Evolutionary conservation across 2,329 filamentous ascomycete species (phyloP), one percentile per base, ranked within the genome.

Genomic region (Drechslerella dactyloides): DNA sequence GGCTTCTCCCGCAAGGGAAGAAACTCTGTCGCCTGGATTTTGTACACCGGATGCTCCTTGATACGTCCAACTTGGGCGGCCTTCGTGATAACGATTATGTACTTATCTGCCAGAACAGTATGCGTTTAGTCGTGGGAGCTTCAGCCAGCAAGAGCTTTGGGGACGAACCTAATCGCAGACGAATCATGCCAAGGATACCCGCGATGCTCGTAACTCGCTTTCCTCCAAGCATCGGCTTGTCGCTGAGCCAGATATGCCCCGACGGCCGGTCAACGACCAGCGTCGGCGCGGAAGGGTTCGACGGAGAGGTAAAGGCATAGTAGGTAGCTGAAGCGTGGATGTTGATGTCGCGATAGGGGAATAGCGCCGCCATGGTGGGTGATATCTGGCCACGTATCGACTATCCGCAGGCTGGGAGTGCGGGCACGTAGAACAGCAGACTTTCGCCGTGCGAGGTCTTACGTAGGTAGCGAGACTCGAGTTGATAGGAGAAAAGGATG

Each of bases 241-340:
- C 90, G 77, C 88, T 89, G 69, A 99, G 84, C 73, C 92, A 87
- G 58, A 97, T 82, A 80, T 97, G 93, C 73, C 94, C 94, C 13
- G 92, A 94, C 8, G 94, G 94, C 60, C 94, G 87, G 78, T 97
- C 94, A 75, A 99, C 86, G 13, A 96, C 87, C 57, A 99, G 84
- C 8, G 91, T 91, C 13, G 91, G 91, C 27, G 93, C 89, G 81
- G 93, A 87, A 73, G 93, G 92, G 2, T 92, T 93, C 0, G 94
- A 97, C 27, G 94, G 94, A 27, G 94, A 99, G 42, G 91, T 93
- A 81, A 99, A 99, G 77, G 92, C 91, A 84, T 99, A 99, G 79
- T 94, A 89, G 77, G 93, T 91, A 77, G 90, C 85, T 58, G 93
- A 92, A 75, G 92, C 90, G 81, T 96, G 92, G 80, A 99, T 87